A percentile compares a stretch with the other conserved stretches of the same genome.
phyloP scores from a whole-genome alignment of 257 asterid genomes.

The Anisodus tanguticus region DNA sequence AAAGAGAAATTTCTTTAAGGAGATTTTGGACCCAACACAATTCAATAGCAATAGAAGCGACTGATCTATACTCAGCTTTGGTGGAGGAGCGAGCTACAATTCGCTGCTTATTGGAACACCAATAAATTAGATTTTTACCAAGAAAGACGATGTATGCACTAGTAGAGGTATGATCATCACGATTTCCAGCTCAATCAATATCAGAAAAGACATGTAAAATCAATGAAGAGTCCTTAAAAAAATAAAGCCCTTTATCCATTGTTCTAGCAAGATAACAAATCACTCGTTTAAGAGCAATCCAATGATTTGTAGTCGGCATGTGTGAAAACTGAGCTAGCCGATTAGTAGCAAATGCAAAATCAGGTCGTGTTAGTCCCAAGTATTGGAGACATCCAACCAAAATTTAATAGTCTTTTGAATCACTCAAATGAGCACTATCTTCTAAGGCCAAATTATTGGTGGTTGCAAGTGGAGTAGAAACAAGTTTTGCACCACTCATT shows the following conservation, averaged over 20 bases:
- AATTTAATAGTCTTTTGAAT: not conserved
- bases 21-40: not conserved
- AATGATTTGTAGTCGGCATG: not conserved
- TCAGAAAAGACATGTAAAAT: not conserved
- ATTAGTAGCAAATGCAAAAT: not conserved
- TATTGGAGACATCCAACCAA: not conserved
- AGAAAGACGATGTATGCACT: not conserved
- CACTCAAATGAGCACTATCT: not conserved
- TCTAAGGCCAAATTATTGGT: not conserved
- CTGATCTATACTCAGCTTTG: not conserved
- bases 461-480: not conserved
- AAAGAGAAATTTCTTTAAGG: not conserved
- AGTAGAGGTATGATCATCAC: not conserved
- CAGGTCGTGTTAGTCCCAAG: not conserved
- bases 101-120: not conserved
- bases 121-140: not conserved
- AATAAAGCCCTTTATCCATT: not conserved
- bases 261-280: not conserved
- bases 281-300: not conserved
- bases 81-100: not conserved
- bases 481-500: not conserved
- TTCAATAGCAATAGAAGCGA: not conserved
- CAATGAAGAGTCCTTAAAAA: not conserved
- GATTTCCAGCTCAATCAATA: not conserved
- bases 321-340: not conserved